Conservation (phyloP, 257 asterid species). For the Solanum neorickii region DNA sequence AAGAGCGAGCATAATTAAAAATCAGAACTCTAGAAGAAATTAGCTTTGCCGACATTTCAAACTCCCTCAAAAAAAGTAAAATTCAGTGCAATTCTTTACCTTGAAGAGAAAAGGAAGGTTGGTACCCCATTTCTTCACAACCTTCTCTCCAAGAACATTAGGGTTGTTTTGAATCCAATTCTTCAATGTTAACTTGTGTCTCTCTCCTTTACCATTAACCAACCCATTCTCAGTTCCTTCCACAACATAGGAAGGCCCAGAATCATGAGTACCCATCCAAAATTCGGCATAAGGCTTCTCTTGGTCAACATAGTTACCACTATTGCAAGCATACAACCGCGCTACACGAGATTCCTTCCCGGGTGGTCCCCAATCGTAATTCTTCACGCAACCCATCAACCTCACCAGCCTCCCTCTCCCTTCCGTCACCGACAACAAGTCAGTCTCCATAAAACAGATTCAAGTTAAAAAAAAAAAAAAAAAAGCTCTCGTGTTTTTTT, state of each 20-base stretch:
- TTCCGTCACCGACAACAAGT: not conserved
- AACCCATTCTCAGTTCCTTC: not conserved
- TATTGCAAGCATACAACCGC: conserved; percentile 42
- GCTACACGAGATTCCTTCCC: conserved; percentile 59
- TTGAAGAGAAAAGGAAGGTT: conserved; percentile 81
- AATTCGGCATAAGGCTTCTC: conserved; percentile 69
- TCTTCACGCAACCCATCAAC: conserved; percentile 54
- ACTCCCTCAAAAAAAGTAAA: not conserved
- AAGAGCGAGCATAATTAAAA: not conserved
- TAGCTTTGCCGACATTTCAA: not conserved
- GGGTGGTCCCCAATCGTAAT: conserved; percentile 62
- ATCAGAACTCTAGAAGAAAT: not conserved
- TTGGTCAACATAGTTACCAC: conserved; percentile 18
- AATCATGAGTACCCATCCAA: conserved; percentile 91
- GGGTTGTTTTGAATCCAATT: conserved; percentile 72
- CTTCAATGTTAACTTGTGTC: conserved; percentile 36
- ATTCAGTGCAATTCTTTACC: conserved; percentile 22
- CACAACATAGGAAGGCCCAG: conserved; percentile 56
- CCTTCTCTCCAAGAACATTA: conserved; percentile 59
- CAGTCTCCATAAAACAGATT: not conserved
- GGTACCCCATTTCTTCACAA: conserved; percentile 54
- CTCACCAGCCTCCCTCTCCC: conserved; percentile 18
- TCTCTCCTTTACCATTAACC: not conserved
- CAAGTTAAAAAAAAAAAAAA: no score
- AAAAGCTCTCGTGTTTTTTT: not conserved